phyloP scores from a whole-genome alignment of 345 rosid species.

The Clausena lansium region DNA sequence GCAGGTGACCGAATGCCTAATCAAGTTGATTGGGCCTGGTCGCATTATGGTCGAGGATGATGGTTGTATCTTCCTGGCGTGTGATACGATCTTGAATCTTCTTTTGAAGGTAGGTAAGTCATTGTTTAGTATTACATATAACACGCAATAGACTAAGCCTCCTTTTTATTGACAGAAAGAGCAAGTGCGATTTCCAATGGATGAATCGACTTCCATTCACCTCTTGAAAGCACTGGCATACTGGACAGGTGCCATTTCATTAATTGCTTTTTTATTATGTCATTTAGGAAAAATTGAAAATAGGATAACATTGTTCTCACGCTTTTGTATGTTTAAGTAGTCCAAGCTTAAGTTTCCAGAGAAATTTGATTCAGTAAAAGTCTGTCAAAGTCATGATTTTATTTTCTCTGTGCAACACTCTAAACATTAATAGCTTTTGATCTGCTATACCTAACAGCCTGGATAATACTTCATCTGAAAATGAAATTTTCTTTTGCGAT shows the following conservation, averaged over 20 bases:
- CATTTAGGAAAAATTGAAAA: not conserved
- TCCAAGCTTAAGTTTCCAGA: not conserved
- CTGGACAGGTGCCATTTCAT: conserved; percentile 60
- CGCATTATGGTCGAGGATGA: conserved; percentile 38
- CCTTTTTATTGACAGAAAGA: conserved; percentile 41
- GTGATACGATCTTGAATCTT: conserved; percentile 79
- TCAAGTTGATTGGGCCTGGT: conserved; percentile 45
- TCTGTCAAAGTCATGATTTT: not conserved
- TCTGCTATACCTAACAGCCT: not conserved
- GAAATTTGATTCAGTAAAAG: not conserved
- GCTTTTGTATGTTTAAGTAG: not conserved
- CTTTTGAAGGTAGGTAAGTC: conserved; percentile 67
- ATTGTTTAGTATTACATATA: not conserved
- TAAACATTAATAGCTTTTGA: not conserved
- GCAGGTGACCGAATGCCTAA: conserved; percentile 77
- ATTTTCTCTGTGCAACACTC: not conserved
- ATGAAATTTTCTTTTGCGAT: not conserved
- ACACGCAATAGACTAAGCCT: conserved; percentile 8
- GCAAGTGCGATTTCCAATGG: conserved; percentile 41
- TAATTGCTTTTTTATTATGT: not conserved
- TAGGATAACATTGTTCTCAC: not conserved
- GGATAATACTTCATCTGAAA: not conserved
- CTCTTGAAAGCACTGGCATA: conserved; percentile 60
- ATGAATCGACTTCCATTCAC: conserved; percentile 34
- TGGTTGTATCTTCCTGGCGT: conserved; percentile 66